Percentiles rank a stretch among this genome's conserved stretches.
phyloP scores from a whole-genome alignment of 352 stramenopile species.

The Phytopythium sindhum region DNA sequence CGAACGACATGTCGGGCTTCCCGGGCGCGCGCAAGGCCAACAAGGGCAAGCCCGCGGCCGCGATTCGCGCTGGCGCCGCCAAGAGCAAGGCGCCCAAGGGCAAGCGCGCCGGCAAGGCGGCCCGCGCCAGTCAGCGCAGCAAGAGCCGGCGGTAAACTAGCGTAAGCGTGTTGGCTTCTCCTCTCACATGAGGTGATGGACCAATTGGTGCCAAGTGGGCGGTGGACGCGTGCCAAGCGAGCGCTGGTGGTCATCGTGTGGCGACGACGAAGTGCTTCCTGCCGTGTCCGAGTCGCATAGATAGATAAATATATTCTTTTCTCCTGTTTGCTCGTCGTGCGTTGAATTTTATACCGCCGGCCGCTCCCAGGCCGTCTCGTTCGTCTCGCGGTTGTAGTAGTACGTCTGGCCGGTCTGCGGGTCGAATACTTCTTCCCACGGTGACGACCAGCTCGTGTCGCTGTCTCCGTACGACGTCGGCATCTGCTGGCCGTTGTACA shows the following conservation, averaged over 20 bases:
- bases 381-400: constrained; percentile 64
- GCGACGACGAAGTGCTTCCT: not conserved
- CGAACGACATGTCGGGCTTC: constrained; percentile 75
- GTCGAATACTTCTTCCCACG: constrained; percentile 72
- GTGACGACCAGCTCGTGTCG: not conserved
- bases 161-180: not conserved
- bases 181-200: not conserved
- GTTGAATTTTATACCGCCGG: constrained; percentile 3
- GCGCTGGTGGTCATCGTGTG: not conserved
- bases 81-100: constrained; percentile 34
- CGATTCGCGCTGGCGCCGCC: constrained; percentile 11
- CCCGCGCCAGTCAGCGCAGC: constrained; percentile 46
- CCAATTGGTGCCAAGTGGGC: not conserved
- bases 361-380: constrained; percentile 51
- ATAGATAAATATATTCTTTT: constrained; percentile 10
- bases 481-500: not conserved
- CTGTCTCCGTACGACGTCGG: not conserved
- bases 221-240: not conserved
- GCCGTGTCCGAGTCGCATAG: not conserved
- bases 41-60: constrained; percentile 40
- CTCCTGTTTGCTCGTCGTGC: not conserved
- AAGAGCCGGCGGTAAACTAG: constrained; percentile 40
- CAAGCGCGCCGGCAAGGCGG: constrained; percentile 58
- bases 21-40: constrained; percentile 34
- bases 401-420: constrained; percentile 42